A percentile compares a stretch with the other conserved stretches of the same genome.
Evolutionary conservation across 208 protist genomes (phyloP).

Genomic region (Wallacemonas rigidus): DNA sequence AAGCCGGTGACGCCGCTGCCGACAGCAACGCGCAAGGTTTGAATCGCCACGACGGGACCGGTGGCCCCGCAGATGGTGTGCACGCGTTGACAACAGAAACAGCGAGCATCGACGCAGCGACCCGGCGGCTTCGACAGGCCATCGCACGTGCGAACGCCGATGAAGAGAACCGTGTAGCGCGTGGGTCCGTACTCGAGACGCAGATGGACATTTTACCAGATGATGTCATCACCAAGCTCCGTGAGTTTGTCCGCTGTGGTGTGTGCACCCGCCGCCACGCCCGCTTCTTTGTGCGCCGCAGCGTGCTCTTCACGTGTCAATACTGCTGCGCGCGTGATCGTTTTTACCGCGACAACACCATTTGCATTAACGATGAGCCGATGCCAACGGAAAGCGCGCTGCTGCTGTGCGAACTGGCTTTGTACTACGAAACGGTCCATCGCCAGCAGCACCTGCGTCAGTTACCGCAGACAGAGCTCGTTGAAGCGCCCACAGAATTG

Average conservation of each 20-base stretch:
- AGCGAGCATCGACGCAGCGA: conserved; percentile 2
- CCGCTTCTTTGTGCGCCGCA: conserved; percentile 66
- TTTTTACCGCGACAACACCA: conserved; percentile 76
- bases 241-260: conserved; percentile 52
- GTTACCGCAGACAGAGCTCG: conserved; percentile 39
- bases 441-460: conserved; percentile 46
- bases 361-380: conserved; percentile 86
- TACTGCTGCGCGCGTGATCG: conserved; percentile 80
- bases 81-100: too few relatives aligned
- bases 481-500: conserved; percentile 29
- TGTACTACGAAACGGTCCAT: conserved; percentile 38
- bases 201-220: conserved; percentile 40
- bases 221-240: conserved; percentile 43
- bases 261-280: conserved; percentile 59
- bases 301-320: conserved; percentile 73
- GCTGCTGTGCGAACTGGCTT: conserved; percentile 49
- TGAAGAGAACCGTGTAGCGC: not conserved
- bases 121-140: conserved; percentile 10
- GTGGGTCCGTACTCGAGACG: conserved; percentile 22
- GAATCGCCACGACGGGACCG: too few relatives aligned
- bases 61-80: too few relatives aligned
- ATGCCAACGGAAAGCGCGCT: conserved; percentile 49
- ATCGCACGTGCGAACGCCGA: conserved; percentile 17
- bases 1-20: conserved; percentile 7
- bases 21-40: too few relatives aligned